A percentile compares a stretch with the other conserved stretches of the same genome.
phyloP scores from a whole-genome alignment of 257 asterid species.

The Lycium ferocissimum region DNA sequence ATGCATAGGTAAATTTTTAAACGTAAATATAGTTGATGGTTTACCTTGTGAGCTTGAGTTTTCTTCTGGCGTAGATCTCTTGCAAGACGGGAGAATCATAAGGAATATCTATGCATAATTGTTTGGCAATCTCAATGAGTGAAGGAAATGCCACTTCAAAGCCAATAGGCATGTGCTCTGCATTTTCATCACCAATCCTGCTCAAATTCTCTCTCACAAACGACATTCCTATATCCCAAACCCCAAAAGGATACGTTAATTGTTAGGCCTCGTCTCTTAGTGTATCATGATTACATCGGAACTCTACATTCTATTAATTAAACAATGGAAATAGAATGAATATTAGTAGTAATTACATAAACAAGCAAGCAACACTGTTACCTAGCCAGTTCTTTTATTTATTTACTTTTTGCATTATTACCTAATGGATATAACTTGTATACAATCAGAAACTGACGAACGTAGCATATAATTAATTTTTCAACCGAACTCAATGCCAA shows the following conservation, averaged over 20 bases:
- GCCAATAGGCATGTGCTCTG: conserved; percentile 92
- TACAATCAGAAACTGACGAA: too few species aligned
- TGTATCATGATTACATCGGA: neutral
- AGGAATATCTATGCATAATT: conserved; percentile 61
- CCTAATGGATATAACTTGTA: neutral
- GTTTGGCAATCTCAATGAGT: conserved; percentile 66
- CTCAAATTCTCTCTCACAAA: conserved; percentile 59
- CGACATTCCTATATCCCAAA: conserved; percentile 50
- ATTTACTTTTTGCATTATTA: neutral
- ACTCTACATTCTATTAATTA: neutral
- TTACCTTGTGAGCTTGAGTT: conserved; percentile 76
- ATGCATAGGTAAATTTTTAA: too few species aligned
- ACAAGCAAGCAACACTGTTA: neutral
- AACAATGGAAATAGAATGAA: neutral
- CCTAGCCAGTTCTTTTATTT: neutral
- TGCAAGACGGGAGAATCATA: conserved; percentile 57
- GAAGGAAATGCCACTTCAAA: conserved; percentile 94
- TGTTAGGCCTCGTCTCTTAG: neutral
- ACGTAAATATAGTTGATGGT: neutral
- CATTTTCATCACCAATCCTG: conserved; percentile 66
- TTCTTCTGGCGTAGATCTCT: conserved; percentile 60
- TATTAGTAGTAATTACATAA: too few species aligned
- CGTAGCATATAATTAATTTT: too few species aligned
- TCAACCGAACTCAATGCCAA: too few species aligned
- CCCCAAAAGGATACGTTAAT: neutral